Evolutionary conservation across 2,329 filamentous ascomycete species (phyloP).

Genomic region (Hypoxylon sp.): DNA sequence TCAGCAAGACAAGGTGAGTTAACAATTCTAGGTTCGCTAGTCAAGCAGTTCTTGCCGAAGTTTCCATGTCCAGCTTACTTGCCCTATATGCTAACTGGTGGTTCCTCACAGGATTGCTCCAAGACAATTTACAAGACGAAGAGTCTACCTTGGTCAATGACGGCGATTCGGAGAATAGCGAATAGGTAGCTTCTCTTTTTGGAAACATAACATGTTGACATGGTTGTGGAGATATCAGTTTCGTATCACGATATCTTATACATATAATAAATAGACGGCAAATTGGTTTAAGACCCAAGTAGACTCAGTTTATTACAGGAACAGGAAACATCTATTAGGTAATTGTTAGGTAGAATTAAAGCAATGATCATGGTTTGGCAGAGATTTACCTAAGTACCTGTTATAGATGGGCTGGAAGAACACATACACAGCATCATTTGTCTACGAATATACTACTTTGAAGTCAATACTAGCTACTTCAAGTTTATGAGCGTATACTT

Average conservation of each 20-base stretch:
- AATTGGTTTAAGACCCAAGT: too few relatives aligned
- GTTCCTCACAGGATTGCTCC: constrained; percentile 21
- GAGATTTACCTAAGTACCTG: too few relatives aligned
- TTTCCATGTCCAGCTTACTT: neutral
- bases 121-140: constrained; percentile 24
- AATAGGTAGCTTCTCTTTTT: neutral
- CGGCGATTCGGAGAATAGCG: constrained; percentile 17
- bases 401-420: too few relatives aligned
- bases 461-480: too few relatives aligned
- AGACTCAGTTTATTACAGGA: too few relatives aligned
- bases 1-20: constrained; percentile 37
- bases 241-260: neutral
- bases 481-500: too few relatives aligned
- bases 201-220: neutral
- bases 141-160: constrained; percentile 25
- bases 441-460: too few relatives aligned
- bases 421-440: too few relatives aligned
- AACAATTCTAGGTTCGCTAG: neutral
- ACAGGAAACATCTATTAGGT: too few relatives aligned
- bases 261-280: too few relatives aligned
- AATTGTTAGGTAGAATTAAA: too few relatives aligned
- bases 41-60: neutral
- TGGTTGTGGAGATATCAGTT: neutral
- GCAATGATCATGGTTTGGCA: too few relatives aligned
- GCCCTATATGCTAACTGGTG: constrained; percentile 6